These are phyloP conservation scores for Puccinia polysora DNA, from an alignment of 1,284 basidiomycete genomes.

Conservation along the genomic window DNA sequence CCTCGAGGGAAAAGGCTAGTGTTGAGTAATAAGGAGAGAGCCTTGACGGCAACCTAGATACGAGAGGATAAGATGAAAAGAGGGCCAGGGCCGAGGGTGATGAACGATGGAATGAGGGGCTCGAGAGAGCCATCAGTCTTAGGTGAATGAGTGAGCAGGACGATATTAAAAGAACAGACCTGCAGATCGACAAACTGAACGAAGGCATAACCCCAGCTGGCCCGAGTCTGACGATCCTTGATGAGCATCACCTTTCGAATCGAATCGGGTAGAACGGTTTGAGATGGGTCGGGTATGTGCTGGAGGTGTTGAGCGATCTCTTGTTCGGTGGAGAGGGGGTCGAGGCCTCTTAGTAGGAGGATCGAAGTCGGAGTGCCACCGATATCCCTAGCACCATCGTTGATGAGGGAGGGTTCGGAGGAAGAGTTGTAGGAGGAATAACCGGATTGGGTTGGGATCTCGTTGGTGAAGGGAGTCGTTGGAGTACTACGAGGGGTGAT, in stretches of 20 bases:
- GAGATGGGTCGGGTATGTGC: slow-evolving; percentile 54
- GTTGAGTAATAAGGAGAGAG: slow-evolving; percentile 46
- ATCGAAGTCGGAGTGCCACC: slow-evolving; percentile 66
- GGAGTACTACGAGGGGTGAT: slow-evolving; percentile 57
- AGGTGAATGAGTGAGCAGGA: neutral
- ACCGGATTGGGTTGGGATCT: slow-evolving; percentile 60
- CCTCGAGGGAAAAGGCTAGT: slow-evolving; percentile 47
- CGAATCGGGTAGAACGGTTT: slow-evolving; percentile 64
- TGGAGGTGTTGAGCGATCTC: slow-evolving; percentile 55
- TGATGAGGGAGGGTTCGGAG: slow-evolving; percentile 59
- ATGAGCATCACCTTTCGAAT: slow-evolving; percentile 79
- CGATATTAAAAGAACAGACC: slow-evolving; percentile 56
- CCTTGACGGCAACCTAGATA: slow-evolving; percentile 46
- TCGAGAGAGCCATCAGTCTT: neutral
- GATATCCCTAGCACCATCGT: slow-evolving; percentile 90
- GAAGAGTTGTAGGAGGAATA: slow-evolving; percentile 61
- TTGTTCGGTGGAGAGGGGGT: slow-evolving; percentile 68
- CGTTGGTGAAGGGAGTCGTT: slow-evolving; percentile 63
- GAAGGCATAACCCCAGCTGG: slow-evolving; percentile 85
- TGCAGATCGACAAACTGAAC: slow-evolving; percentile 78
- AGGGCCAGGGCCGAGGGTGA: slow-evolving; percentile 16
- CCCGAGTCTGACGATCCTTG: slow-evolving; percentile 74
- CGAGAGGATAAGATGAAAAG: slow-evolving; percentile 24
- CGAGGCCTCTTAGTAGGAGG: slow-evolving; percentile 77
- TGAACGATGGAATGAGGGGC: neutral